Percentiles rank a stretch among this genome's conserved stretches.
Evolutionary conservation across 2,329 filamentous ascomycete species (phyloP).

Genomic region (Cucurbitaria berberidis): DNA sequence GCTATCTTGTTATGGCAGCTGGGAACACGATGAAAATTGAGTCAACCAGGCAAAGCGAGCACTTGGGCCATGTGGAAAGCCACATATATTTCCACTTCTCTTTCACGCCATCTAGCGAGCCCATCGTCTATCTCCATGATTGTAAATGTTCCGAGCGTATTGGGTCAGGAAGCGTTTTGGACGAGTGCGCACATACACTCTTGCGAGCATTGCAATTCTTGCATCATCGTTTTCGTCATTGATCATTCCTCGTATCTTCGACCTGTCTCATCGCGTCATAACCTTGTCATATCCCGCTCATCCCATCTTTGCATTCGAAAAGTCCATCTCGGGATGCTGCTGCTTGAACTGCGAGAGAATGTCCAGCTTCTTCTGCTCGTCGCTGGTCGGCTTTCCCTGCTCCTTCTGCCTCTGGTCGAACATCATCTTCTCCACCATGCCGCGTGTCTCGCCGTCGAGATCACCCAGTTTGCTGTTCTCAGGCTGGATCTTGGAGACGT

Average conservation of each 20-base stretch:
- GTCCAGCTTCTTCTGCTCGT: slow-evolving; percentile 94
- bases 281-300: slow-evolving; percentile 20
- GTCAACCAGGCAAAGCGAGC: background rate
- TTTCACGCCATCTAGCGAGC: too few relatives aligned
- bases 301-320: slow-evolving; percentile 68
- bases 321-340: slow-evolving; percentile 76
- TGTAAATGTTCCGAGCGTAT: background rate
- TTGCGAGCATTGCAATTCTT: background rate
- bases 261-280: background rate
- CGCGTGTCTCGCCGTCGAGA: slow-evolving; percentile 89
- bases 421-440: slow-evolving; percentile 99
- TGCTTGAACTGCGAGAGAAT: slow-evolving; percentile 88
- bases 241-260: background rate
- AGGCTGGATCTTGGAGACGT: slow-evolving; percentile 92
- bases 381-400: slow-evolving; percentile 82
- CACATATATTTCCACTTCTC: too few relatives aligned
- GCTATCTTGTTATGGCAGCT: too few relatives aligned
- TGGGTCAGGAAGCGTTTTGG: background rate
- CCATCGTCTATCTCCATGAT: too few relatives aligned
- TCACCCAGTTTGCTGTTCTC: slow-evolving; percentile 92
- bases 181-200: background rate
- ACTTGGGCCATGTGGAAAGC: background rate
- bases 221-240: background rate
- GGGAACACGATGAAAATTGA: background rate
- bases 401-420: slow-evolving; percentile 98